Evolutionary conservation across 2,329 filamentous ascomycete species (phyloP).

Genomic region (Dothidotthia symphoricarpi): DNA sequence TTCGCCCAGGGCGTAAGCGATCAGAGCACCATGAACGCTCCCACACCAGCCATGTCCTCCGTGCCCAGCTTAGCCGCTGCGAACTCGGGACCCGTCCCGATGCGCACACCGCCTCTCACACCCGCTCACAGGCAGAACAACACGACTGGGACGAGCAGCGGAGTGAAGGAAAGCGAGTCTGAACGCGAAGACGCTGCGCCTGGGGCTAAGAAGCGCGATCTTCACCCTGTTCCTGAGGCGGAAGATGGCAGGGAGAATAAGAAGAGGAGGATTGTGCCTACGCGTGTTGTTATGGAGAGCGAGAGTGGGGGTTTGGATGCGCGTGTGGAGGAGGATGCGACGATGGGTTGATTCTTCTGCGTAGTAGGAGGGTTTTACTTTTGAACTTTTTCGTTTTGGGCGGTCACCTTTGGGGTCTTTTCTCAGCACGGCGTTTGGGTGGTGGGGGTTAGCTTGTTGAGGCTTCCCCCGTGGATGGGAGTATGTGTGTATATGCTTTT

Average conservation of each 20-base stretch:
- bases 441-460: background rate
- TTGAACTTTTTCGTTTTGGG: slow-evolving; percentile 3
- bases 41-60: slow-evolving; percentile 72
- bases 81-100: slow-evolving; percentile 64
- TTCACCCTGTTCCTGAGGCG: slow-evolving; percentile 38
- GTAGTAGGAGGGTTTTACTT: slow-evolving; percentile 10
- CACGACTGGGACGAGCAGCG: slow-evolving; percentile 54
- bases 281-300: slow-evolving; percentile 36
- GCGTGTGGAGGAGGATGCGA: slow-evolving; percentile 35
- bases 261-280: slow-evolving; percentile 49
- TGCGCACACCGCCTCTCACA: slow-evolving; percentile 89
- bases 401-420: slow-evolving; percentile 1
- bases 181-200: slow-evolving; percentile 33
- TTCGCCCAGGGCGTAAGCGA: slow-evolving; percentile 41
- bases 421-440: slow-evolving; percentile 21
- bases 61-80: slow-evolving; percentile 75
- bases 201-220: slow-evolving; percentile 38
- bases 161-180: slow-evolving; percentile 38
- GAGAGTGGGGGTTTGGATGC: slow-evolving; percentile 29
- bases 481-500: slow-evolving; percentile 4
- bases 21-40: slow-evolving; percentile 62
- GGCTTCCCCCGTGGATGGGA: slow-evolving; percentile 2
- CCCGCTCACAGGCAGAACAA: slow-evolving; percentile 54
- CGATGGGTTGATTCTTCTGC: slow-evolving; percentile 19
- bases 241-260: slow-evolving; percentile 42